Evolutionary conservation across 2,329 filamentous ascomycete genomes (phyloP).

Genomic region (Cadophora malorum): DNA sequence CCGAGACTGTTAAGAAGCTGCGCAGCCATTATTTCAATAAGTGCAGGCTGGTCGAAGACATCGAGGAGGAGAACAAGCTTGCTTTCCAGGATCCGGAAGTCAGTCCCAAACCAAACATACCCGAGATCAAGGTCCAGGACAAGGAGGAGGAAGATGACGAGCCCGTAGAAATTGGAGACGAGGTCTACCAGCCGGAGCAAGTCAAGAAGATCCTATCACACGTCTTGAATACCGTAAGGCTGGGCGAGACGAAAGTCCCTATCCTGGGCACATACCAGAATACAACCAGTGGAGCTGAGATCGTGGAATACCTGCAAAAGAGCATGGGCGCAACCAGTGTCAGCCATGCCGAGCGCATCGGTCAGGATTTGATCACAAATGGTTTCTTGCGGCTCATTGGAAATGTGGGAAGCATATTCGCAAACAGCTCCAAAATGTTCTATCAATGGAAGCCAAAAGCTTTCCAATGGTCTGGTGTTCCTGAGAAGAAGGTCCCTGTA

Average conservation of each 20-base stretch:
- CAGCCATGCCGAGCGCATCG: slow-evolving; percentile 91
- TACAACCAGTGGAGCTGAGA: slow-evolving; percentile 88
- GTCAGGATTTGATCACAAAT: slow-evolving; percentile 86
- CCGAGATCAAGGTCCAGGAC: slow-evolving; percentile 87
- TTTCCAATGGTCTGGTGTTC: slow-evolving; percentile 85
- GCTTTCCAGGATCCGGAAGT: slow-evolving; percentile 87
- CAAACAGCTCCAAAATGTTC: slow-evolving; percentile 95
- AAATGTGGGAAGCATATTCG: slow-evolving; percentile 93
- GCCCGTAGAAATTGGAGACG: slow-evolving; percentile 87
- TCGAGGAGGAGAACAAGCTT: slow-evolving; percentile 98
- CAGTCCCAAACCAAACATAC: slow-evolving; percentile 71
- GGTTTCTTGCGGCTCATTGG: slow-evolving; percentile 91
- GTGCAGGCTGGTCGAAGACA: slow-evolving; percentile 91
- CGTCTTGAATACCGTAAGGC: slow-evolving; percentile 84
- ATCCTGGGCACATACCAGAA: slow-evolving; percentile 96
- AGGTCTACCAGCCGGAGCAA: slow-evolving; percentile 83
- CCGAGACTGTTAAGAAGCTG: slow-evolving; percentile 88
- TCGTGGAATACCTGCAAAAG: slow-evolving; percentile 93
- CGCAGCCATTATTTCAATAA: slow-evolving; percentile 99
- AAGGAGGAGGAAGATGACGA: slow-evolving; percentile 77
- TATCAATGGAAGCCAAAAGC: slow-evolving; percentile 97
- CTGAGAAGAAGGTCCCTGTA: slow-evolving; percentile 81
- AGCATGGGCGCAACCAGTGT: slow-evolving; percentile 84
- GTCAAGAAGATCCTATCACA: slow-evolving; percentile 88
- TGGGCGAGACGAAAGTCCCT: slow-evolving; percentile 92